Evolutionary conservation across 2,329 filamentous ascomycete species (phyloP), one percentile per base, ranked within the genome.

Genomic region (Nemania serpens): DNA sequence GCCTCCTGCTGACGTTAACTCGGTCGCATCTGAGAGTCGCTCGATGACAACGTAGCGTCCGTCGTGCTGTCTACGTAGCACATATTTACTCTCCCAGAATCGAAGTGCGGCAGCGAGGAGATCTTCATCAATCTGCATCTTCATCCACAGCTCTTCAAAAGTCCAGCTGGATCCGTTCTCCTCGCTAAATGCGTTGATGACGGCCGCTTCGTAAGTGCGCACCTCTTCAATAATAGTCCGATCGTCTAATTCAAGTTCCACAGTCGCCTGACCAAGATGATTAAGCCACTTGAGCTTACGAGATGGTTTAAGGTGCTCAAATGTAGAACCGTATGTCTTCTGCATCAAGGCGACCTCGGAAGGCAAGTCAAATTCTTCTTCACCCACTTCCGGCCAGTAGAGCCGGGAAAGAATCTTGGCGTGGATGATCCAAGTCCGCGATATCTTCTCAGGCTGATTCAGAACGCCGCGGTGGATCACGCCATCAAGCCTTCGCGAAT

Each of bases 211-310:
- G 81, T 92, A 96, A 1, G 91, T 91, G 62, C 86, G 88, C 58
- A 93, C 89, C 39, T 92, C 87, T 55, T 91, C 83, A 15, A 82
- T 78, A 58, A 97, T 81, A 0, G 83, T 85, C 20, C 95, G 88
- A 75, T 98, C 95, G 67, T 89, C 84, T 51, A 99, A 81, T 66
- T 94, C 90, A 1, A 99, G 82, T 65, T 91, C 90, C 9, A 99
- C 88, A 0, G 84, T 88, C 13, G 91, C 91, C 62, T 89, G 87
- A 2, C 93, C 94, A 0, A 97, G 80, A 10, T 91, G 88, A 66
- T 93, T 88, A 54, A 96, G 82, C 93, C 94, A 98, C 43, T 88
- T 91, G 37, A 99, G 84, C 75, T 94, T 96, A 54, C 94, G 88
- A 56, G 90, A 89, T 29, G 89, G 83, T 73, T 97, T 97, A 68